Conservation (phyloP, 306 rosid genomes). For the Cicer pinnatifidum region DNA sequence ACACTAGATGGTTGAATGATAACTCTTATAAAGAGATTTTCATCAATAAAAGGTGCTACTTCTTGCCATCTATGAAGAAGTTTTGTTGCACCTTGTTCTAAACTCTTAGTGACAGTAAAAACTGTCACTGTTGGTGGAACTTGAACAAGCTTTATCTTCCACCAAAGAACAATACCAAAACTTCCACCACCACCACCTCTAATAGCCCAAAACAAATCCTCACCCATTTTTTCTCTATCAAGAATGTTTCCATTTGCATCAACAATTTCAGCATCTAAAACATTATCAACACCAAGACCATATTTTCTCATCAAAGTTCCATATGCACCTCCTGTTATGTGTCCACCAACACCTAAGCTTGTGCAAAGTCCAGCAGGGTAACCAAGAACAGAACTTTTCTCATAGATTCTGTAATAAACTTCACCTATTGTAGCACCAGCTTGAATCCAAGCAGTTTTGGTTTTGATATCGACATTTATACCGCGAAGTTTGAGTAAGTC, state of each 20-base stretch:
- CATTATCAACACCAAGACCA: constrained; percentile 70
- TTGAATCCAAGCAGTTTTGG: constrained; percentile 69
- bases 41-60: constrained; percentile 55
- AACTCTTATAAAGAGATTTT: constrained; percentile 58
- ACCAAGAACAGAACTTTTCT: constrained; percentile 53
- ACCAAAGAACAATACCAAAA: constrained; percentile 63
- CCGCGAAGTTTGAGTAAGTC: constrained; percentile 55
- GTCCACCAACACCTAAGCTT: constrained; percentile 70
- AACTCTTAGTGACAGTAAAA: constrained; percentile 49
- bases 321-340: constrained; percentile 75
- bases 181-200: constrained; percentile 77
- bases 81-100: constrained; percentile 55
- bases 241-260: constrained; percentile 61
- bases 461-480: constrained; percentile 43
- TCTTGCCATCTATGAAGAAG: constrained; percentile 63
- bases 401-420: constrained; percentile 57
- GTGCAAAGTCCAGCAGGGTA: constrained; percentile 69
- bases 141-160: constrained; percentile 66
- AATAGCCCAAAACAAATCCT: constrained; percentile 73
- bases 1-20: constrained; percentile 43
- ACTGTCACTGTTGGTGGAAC: constrained; percentile 69
- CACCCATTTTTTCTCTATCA: constrained; percentile 67
- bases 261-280: constrained; percentile 59
- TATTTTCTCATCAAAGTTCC: constrained; percentile 68
- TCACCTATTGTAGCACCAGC: constrained; percentile 71